Evolutionary conservation across 73 alveolate species (phyloP).

Genomic region (Stentor roeselii): DNA sequence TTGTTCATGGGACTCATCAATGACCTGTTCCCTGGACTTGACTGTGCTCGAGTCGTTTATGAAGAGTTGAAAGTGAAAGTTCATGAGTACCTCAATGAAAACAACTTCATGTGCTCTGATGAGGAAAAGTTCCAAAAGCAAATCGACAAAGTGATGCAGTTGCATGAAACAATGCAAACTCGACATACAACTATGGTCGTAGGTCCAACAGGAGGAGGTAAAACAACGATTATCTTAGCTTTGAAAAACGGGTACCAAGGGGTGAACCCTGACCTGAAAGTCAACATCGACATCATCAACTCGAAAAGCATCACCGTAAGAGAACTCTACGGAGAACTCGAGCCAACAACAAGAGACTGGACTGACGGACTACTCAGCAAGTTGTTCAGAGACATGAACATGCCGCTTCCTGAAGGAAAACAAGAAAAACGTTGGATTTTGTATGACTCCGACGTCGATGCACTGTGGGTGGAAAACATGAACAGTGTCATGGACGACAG

Average conservation of each 20-base stretch:
- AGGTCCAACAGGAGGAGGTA: slow-evolving; percentile 99
- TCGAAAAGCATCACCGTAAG: slow-evolving; percentile 84
- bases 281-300: slow-evolving; percentile 58
- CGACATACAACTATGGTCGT: slow-evolving; percentile 93
- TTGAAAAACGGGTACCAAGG: slow-evolving; percentile 65
- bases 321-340: slow-evolving; percentile 64
- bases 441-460: slow-evolving; percentile 99
- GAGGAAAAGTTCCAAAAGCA: slow-evolving; percentile 51
- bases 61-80: slow-evolving; percentile 85
- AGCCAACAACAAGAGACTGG: slow-evolving; percentile 93
- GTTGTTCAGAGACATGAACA: slow-evolving; percentile 72
- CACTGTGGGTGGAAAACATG: slow-evolving; percentile 99
- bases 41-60: slow-evolving; percentile 83
- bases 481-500: slow-evolving; percentile 99
- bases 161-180: slow-evolving; percentile 98
- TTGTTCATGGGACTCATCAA: slow-evolving; percentile 91
- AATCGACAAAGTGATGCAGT: slow-evolving; percentile 94
- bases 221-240: slow-evolving; percentile 87
- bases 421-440: slow-evolving; percentile 90
- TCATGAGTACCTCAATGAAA: slow-evolving; percentile 70
- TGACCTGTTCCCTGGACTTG: slow-evolving; percentile 99
- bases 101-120: slow-evolving; percentile 49
- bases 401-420: slow-evolving; percentile 60
- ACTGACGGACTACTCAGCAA: slow-evolving; percentile 86
- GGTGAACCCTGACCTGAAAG: slow-evolving; percentile 58